Percentiles rank a stretch among this genome's conserved stretches.
phyloP scores from a whole-genome alignment of 768 basidiomycete species.

The Daedaleopsis sinensis region DNA sequence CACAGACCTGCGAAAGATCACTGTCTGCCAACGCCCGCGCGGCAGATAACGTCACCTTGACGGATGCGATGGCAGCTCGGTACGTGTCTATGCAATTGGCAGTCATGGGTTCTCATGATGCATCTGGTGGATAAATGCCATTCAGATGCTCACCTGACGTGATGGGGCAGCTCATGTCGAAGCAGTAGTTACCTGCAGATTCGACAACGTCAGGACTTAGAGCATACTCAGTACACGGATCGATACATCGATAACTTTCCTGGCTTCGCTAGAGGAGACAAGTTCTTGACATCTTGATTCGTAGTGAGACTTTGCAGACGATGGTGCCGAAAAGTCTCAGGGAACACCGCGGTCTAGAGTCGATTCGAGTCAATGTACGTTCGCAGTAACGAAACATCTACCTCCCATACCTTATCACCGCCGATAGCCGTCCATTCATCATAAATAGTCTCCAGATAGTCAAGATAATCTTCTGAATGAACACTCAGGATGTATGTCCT shows the following conservation, averaged over 20 bases:
- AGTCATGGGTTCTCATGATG: background rate
- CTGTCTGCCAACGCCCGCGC: conserved; percentile 17
- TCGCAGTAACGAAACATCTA: no score
- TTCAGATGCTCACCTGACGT: conserved; percentile 26
- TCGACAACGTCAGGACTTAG: background rate
- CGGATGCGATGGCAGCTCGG: conserved; percentile 32
- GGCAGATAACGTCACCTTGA: conserved; percentile 30
- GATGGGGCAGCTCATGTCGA: conserved; percentile 37
- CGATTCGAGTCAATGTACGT: background rate
- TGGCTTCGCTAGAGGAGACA: conserved; percentile 28
- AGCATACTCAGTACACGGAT: background rate
- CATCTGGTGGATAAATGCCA: no score
- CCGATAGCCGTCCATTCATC: conserved; percentile 32
- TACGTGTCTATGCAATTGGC: conserved; percentile 28
- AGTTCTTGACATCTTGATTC: background rate
- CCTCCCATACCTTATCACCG: conserved; percentile 25
- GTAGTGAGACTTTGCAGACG: conserved; percentile 17
- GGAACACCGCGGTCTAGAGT: conserved; percentile 32
- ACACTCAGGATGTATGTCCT: conserved; percentile 23
- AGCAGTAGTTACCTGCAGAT: conserved; percentile 31
- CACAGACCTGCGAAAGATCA: background rate
- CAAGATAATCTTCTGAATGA: conserved; percentile 30
- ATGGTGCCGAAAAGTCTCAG: conserved; percentile 34
- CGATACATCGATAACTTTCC: conserved; percentile 15
- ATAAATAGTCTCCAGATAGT: conserved; percentile 33